These are phyloP conservation scores for Sordariomycetes sp. DNA, from an alignment of 2,329 filamentous ascomycete species.

Conservation along the genomic window DNA sequence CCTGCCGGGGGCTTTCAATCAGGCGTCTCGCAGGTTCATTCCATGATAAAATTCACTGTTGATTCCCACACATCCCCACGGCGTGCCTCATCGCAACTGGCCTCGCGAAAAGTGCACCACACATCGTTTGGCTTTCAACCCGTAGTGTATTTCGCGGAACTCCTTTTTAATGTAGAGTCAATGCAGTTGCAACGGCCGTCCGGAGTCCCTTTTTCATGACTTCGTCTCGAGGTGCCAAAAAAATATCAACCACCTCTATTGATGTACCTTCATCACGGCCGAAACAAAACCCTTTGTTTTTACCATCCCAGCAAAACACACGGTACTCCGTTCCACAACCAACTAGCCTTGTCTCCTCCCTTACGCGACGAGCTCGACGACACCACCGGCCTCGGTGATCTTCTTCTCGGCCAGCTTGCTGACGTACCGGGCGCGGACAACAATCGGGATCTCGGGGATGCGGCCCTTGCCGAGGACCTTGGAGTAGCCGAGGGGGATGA, in stretches of 20 bases:
- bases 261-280: not conserved
- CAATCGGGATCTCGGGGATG: constrained; percentile 81
- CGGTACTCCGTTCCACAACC: constrained; percentile 1
- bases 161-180: constrained; percentile 5
- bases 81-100: not conserved
- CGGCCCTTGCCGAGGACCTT: constrained; percentile 99
- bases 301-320: constrained; percentile 13
- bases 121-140: constrained; percentile 2
- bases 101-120: not conserved
- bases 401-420: constrained; percentile 95
- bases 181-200: constrained; percentile 4
- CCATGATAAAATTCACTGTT: not conserved
- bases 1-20: not conserved
- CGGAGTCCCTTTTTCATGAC: not conserved
- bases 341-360: constrained; percentile 1
- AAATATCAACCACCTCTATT: constrained; percentile 4
- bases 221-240: constrained; percentile 4
- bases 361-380: constrained; percentile 87
- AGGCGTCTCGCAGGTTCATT: not conserved
- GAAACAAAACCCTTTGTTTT: constrained; percentile 9
- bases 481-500: constrained; percentile 92
- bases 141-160: constrained; percentile 5
- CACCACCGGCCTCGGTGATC: constrained; percentile 95
- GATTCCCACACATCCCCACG: not conserved
- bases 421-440: constrained; percentile 92